phyloP scores from a whole-genome alignment of 2,329 filamentous ascomycete genomes.

The Hypomyces rosellus region DNA sequence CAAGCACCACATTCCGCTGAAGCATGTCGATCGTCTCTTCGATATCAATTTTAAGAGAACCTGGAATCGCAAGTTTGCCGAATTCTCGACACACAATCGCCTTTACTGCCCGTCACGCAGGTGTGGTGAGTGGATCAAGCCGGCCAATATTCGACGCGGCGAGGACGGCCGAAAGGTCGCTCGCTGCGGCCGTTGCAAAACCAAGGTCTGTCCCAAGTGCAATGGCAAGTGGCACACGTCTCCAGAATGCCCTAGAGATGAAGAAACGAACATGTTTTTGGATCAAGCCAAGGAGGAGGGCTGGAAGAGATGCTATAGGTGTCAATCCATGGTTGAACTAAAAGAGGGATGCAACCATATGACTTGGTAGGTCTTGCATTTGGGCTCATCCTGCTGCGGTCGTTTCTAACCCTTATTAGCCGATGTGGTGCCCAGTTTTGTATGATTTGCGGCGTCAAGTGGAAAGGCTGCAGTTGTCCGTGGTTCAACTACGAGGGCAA shows the following conservation, averaged over 20 bases:
- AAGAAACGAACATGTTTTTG: slow-evolving; percentile 57
- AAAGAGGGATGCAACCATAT: slow-evolving; percentile 85
- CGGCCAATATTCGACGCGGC: slow-evolving; percentile 54
- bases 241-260: slow-evolving; percentile 64
- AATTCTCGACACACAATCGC: slow-evolving; percentile 67
- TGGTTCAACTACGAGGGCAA: slow-evolving; percentile 62
- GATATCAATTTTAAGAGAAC: slow-evolving; percentile 65
- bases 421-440: slow-evolving; percentile 81
- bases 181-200: slow-evolving; percentile 64
- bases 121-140: slow-evolving; percentile 77
- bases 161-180: slow-evolving; percentile 57
- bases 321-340: slow-evolving; percentile 67
- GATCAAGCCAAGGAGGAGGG: slow-evolving; percentile 60
- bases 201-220: slow-evolving; percentile 68
- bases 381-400: background rate
- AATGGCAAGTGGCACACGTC: slow-evolving; percentile 67
- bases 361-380: slow-evolving; percentile 58
- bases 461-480: slow-evolving; percentile 78
- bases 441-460: slow-evolving; percentile 74
- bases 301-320: slow-evolving; percentile 71
- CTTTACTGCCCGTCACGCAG: slow-evolving; percentile 68
- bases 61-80: slow-evolving; percentile 77
- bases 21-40: slow-evolving; percentile 71
- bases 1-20: slow-evolving; percentile 63
- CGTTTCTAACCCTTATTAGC: slow-evolving; percentile 31